Conservation (phyloP, 345 rosid genomes). For the Euphorbia pulcherrima region DNA sequence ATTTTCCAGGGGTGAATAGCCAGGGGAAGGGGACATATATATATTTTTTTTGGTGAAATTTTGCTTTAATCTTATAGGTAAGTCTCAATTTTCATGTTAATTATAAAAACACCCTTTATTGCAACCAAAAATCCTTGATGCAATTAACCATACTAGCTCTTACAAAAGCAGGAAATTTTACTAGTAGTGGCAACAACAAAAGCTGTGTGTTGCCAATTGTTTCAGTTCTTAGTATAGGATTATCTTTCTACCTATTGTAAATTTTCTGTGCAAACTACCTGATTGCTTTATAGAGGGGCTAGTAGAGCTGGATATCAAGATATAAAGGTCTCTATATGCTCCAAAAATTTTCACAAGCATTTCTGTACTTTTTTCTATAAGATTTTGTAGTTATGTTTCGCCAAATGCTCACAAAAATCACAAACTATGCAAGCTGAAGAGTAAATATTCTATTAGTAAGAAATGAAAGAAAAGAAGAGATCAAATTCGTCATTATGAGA, state of each 20-base stretch:
- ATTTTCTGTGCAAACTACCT: background rate
- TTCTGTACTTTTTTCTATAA: too few species aligned
- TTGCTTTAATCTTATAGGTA: background rate
- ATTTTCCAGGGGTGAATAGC: conserved; percentile 34
- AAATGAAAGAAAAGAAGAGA: too few species aligned
- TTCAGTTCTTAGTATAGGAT: background rate
- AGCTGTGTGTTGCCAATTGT: conserved; percentile 7
- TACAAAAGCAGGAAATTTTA: background rate
- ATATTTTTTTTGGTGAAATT: background rate
- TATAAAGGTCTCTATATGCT: background rate
- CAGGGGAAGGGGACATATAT: conserved; percentile 11
- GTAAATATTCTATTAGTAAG: too few species aligned
- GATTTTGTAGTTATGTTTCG: too few species aligned
- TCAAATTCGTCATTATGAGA: too few species aligned
- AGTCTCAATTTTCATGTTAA: background rate
- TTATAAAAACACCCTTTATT: background rate
- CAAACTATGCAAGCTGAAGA: too few species aligned
- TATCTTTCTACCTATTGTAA: background rate
- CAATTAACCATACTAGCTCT: background rate
- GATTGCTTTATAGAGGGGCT: background rate
- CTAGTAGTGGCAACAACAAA: background rate
- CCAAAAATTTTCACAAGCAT: background rate
- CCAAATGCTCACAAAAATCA: too few species aligned
- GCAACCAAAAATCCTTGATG: background rate
- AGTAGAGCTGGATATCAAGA: background rate